These are phyloP conservation scores for Bonia amplexicaulis DNA, from an alignment of 176 grass and related monocot genomes.

Conservation along the genomic window DNA sequence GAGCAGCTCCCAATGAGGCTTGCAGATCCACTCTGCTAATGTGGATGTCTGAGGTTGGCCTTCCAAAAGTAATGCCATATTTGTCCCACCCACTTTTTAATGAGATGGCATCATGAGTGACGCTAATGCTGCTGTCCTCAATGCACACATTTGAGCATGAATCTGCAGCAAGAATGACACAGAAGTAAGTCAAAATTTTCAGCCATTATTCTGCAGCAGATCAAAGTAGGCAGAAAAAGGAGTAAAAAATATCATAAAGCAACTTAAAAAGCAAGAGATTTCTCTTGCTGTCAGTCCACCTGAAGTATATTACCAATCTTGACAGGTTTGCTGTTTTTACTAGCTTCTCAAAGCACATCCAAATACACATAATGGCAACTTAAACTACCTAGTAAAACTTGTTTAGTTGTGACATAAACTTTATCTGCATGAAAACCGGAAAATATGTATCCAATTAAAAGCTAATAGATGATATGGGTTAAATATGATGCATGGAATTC, in stretches of 20 bases:
- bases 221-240: background rate
- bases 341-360: background rate
- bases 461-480: background rate
- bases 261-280: constrained; percentile 6
- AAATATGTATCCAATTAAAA: constrained; percentile 19
- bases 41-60: constrained; percentile 49
- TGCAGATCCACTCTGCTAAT: constrained; percentile 58
- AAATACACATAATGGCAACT: background rate
- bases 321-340: background rate
- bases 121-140: constrained; percentile 47
- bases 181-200: constrained; percentile 11
- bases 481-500: background rate
- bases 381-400: background rate
- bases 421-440: background rate
- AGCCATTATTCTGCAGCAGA: constrained; percentile 7
- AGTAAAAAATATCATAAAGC: background rate
- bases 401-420: background rate
- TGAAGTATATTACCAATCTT: background rate
- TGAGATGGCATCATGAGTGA: constrained; percentile 67
- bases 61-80: constrained; percentile 59
- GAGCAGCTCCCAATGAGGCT: constrained; percentile 51
- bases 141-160: constrained; percentile 81
- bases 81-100: constrained; percentile 78
- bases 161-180: constrained; percentile 41
- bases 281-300: background rate